Conservation (phyloP, 1,284 basidiomycete species). For the Ustilago lituana region DNA sequence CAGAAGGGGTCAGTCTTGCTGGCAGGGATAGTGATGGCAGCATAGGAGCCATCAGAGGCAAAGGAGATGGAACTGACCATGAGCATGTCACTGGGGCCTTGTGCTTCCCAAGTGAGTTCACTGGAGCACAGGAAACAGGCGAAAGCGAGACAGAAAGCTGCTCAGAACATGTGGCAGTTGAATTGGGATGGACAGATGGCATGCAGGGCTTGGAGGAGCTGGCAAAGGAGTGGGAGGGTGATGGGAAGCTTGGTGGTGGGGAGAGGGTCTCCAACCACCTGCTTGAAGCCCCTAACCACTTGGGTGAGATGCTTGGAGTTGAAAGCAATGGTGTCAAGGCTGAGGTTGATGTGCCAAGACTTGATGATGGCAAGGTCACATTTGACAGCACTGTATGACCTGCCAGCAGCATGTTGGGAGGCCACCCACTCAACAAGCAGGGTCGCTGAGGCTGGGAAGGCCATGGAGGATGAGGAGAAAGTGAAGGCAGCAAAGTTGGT, state of each 20-base stretch:
- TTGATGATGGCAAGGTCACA: neutral
- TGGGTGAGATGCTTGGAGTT: neutral
- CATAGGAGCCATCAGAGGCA: neutral
- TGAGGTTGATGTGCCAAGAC: neutral
- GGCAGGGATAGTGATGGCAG: neutral
- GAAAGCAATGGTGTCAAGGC: neutral
- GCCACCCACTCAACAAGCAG: neutral
- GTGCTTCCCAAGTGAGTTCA: neutral
- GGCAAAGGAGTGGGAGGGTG: neutral
- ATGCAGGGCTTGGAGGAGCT: neutral
- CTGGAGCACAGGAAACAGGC: neutral
- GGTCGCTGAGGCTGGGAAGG: neutral
- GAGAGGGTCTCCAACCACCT: neutral
- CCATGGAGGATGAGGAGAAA: too few relatives aligned
- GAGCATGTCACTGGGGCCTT: neutral
- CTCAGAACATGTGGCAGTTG: neutral
- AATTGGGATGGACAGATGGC: neutral
- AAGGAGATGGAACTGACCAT: neutral
- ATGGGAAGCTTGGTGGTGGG: neutral
- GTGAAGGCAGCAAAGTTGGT: too few relatives aligned
- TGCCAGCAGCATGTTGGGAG: neutral
- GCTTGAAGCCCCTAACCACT: neutral
- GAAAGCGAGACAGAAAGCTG: neutral
- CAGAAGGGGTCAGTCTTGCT: too few relatives aligned
- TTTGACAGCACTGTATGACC: neutral